phyloP scores from a whole-genome alignment of 83 land plant species.

The Larix sibirica region DNA sequence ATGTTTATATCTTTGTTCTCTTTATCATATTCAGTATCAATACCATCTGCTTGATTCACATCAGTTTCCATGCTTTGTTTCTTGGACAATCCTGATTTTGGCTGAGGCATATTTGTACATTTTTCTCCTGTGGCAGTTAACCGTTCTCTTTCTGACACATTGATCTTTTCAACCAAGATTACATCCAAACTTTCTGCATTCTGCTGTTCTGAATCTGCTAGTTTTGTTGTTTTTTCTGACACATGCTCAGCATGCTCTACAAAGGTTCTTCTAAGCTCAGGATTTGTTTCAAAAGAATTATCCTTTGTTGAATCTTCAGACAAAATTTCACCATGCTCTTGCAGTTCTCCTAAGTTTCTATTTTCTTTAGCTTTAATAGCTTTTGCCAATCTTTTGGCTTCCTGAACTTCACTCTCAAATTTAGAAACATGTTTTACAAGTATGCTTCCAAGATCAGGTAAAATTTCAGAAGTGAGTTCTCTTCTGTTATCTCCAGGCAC shows the following conservation, averaged over 20 bases:
- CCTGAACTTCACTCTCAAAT: constrained; percentile 68
- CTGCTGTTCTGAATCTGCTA: not conserved
- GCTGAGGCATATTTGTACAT: not conserved
- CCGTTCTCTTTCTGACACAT: not conserved
- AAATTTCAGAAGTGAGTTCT: not conserved
- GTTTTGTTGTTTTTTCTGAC: not conserved
- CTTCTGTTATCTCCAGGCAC: not conserved
- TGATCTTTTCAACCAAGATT: no score
- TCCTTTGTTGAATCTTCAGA: not conserved
- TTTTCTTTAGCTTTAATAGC: constrained; percentile 8
- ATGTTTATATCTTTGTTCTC: constrained; percentile 7
- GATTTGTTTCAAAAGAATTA: not conserved
- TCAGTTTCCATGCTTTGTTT: not conserved
- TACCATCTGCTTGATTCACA: not conserved
- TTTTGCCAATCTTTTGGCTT: constrained; percentile 30
- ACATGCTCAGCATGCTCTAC: not conserved
- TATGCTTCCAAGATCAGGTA: constrained; percentile 67
- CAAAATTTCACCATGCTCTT: constrained; percentile 1
- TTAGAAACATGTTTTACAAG: constrained; percentile 76
- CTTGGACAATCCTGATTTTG: not conserved
- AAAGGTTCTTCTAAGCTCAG: not conserved
- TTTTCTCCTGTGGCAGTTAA: not conserved
- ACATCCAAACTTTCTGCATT: not conserved
- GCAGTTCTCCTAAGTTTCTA: not conserved
- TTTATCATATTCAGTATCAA: not conserved